A percentile compares a stretch with the other conserved stretches of the same genome.
Evolutionary conservation across 805 yeast species (phyloP).

Genomic region (Lipomyces yamadae): DNA sequence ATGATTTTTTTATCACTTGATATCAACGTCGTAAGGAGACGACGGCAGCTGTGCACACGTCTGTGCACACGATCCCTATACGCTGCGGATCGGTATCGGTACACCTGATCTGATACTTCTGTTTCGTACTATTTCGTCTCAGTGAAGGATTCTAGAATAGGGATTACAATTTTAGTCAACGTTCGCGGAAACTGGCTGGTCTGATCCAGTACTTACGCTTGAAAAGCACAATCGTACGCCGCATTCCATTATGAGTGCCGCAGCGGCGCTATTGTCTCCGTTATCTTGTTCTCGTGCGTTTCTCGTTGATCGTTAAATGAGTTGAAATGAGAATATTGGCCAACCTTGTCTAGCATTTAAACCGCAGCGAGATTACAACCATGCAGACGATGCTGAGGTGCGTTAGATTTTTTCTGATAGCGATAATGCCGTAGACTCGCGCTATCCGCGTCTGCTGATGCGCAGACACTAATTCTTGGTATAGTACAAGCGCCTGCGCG

Average conservation of each 20-base stretch:
- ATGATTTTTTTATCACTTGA: no score
- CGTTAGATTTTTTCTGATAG: not conserved
- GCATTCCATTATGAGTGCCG: constrained; percentile 22
- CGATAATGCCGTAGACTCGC: not conserved
- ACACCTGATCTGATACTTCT: no score
- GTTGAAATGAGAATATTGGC: not conserved
- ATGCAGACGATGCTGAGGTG: constrained; percentile 45
- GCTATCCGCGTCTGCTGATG: not conserved
- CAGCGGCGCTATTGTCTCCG: not conserved
- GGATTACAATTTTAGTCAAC: no score
- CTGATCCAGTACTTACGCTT: not conserved
- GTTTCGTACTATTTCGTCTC: no score
- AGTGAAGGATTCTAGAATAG: no score
- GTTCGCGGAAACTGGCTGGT: not conserved
- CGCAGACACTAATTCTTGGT: not conserved
- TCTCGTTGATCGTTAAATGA: constrained; percentile 4
- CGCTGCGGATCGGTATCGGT: no score
- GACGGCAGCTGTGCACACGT: no score
- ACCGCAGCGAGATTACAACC: constrained; percentile 46
- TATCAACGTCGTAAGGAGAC: no score
- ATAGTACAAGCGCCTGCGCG: constrained; percentile 65
- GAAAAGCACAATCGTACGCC: not conserved
- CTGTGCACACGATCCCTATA: no score
- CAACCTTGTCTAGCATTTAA: constrained; percentile 25
- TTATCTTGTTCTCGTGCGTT: constrained; percentile 28